Evolutionary conservation across 2,329 filamentous ascomycete genomes (phyloP), one percentile per base, ranked within the genome.

Genomic region (Claviceps fusiformis): DNA sequence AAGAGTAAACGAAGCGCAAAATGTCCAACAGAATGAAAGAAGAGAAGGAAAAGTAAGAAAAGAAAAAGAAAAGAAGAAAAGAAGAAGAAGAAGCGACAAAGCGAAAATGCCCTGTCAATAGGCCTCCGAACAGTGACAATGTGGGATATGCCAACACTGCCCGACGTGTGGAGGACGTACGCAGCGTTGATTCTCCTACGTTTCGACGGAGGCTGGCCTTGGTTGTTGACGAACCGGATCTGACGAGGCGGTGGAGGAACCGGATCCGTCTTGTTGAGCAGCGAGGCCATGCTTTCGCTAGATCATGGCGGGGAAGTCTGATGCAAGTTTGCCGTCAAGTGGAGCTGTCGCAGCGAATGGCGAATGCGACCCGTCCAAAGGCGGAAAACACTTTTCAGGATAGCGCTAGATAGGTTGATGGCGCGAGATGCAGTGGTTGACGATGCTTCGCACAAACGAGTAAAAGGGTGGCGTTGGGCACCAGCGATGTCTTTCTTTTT

Each of bases 151-250:
- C 15, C 3, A 43, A 24, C 29, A 24, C n/a, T 13, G 13, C 51
- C 43, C 13, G 50, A 29, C 8, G 29, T 24, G 27, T 31, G 27
- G 31, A 35, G 43, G 50, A 78, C 83, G 70, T 76, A 87, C 81
- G 87, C 87, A 64, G 87, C 85, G 71, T 85, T 89, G 64, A 92
- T 87, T 63, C 87, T 78, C 65, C 87, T 79, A 62, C 87, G 77
- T 70, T 91, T 92, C 31, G 85, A 85, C 58, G 87, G 86, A 51
- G 87, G 87, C 60, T 88, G 85, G 59, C 87, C 87, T 70, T 90
- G 86, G 64, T 85, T 89, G 60, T 89, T 87, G 62, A 92, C 87
- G 68, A 91, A 92, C 62, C 87, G 85, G 61, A 89, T 87, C 67
- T 79, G 77, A 68, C 79, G 57, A 43, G 54, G 82, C 55, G 72